Percentiles rank a stretch among this genome's conserved stretches.
Conservation (phyloP, 352 stramenopile genomes). For the Elongisporangium prolatum region DNA sequence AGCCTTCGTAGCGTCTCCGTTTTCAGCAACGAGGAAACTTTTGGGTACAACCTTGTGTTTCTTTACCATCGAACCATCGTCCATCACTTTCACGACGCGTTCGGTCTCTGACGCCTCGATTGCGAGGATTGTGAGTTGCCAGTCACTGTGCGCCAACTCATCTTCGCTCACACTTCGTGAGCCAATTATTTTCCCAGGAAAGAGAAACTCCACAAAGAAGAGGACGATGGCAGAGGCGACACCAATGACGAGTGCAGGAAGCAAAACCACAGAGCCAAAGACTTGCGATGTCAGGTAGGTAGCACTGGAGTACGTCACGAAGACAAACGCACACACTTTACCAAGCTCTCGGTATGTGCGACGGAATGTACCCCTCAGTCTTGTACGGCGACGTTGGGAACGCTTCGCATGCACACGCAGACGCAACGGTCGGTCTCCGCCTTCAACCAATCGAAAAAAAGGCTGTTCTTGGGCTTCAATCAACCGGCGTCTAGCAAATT, state of each 20-base stretch:
- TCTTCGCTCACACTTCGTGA: slow-evolving; percentile 18
- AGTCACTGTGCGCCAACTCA: slow-evolving; percentile 33
- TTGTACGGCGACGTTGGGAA: slow-evolving; percentile 3
- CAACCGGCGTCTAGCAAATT: slow-evolving; percentile 45
- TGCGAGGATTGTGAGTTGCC: slow-evolving; percentile 53
- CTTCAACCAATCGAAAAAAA: slow-evolving; percentile 54
- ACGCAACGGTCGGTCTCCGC: slow-evolving; percentile 43
- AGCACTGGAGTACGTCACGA: slow-evolving; percentile 42
- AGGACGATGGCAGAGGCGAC: slow-evolving; percentile 30
- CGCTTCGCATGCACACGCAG: slow-evolving; percentile 36
- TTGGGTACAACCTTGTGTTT: slow-evolving; percentile 22
- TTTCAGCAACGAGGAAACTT: slow-evolving; percentile 61
- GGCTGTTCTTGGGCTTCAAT: slow-evolving; percentile 29
- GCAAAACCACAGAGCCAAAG: slow-evolving; percentile 40
- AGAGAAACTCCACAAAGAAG: slow-evolving; percentile 57
- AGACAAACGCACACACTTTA: slow-evolving; percentile 54
- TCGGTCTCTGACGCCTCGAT: slow-evolving; percentile 64
- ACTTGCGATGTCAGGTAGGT: slow-evolving; percentile 50
- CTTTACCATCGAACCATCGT: slow-evolving; percentile 11
- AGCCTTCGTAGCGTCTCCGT: slow-evolving; percentile 58
- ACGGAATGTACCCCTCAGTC: slow-evolving; percentile 42
- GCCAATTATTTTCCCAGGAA: slow-evolving; percentile 41
- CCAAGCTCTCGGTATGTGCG: slow-evolving; percentile 60
- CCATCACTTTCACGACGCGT: slow-evolving; percentile 1
- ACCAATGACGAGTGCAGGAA: slow-evolving; percentile 51